Percentiles rank a stretch among this genome's conserved stretches.
These are phyloP conservation scores for Bretziella fagacearum DNA, from an alignment of 2,329 filamentous ascomycete species.

Conservation along the genomic window DNA sequence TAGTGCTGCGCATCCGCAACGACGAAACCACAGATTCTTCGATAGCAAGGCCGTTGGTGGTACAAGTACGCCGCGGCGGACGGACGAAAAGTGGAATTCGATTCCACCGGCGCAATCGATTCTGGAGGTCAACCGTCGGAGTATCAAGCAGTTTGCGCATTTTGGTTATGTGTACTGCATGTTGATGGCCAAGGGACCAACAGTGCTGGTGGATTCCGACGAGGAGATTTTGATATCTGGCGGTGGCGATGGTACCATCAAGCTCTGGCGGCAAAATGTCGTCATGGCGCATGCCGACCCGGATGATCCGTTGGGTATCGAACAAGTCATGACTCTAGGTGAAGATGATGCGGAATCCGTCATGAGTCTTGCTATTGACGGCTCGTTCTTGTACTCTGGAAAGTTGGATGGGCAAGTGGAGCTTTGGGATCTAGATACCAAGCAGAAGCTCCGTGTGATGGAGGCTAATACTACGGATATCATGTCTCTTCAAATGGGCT, in stretches of 20 bases:
- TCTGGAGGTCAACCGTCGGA: constrained; percentile 64
- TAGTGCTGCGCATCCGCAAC: constrained; percentile 53
- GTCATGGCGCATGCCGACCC: constrained; percentile 12
- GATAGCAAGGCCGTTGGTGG: constrained; percentile 80
- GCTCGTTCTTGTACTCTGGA: constrained; percentile 82
- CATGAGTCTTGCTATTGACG: constrained; percentile 69
- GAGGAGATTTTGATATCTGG: constrained; percentile 78
- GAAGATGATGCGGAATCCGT: constrained; percentile 46
- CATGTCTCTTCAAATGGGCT: constrained; percentile 70
- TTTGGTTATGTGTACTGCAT: constrained; percentile 95
- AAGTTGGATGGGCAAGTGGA: constrained; percentile 78
- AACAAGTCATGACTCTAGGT: constrained; percentile 50
- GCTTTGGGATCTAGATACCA: constrained; percentile 91
- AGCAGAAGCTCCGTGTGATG: constrained; percentile 74
- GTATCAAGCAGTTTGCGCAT: constrained; percentile 79
- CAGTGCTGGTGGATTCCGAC: constrained; percentile 48
- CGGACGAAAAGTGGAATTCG: constrained; percentile 37
- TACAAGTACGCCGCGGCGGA: constrained; percentile 55
- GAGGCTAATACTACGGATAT: constrained; percentile 67
- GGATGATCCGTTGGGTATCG: constrained; percentile 38
- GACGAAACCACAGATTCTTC: constrained; percentile 75
- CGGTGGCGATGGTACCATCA: constrained; percentile 84
- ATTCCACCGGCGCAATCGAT: constrained; percentile 39
- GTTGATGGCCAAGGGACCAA: constrained; percentile 59
- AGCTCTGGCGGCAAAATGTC: constrained; percentile 60